Evolutionary conservation across 1,284 basidiomycete species (phyloP).

Genomic region (Stygiomarasmius scandens): DNA sequence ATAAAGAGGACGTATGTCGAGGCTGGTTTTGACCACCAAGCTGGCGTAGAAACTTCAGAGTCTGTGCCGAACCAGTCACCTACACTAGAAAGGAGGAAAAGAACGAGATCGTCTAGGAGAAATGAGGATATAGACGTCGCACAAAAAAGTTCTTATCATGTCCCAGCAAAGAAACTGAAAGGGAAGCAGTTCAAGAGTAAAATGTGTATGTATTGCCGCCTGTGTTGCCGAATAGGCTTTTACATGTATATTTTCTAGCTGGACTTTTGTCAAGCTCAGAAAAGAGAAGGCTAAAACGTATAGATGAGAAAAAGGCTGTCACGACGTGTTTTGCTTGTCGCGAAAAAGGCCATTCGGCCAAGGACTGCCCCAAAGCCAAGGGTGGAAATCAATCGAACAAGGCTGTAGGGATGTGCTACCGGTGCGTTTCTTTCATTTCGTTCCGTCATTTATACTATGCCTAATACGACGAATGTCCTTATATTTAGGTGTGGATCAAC

Average conservation of each 20-base stretch:
- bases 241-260: conserved; percentile 10
- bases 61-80: too few species aligned
- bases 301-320: conserved; percentile 56
- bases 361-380: conserved; percentile 69
- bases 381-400: conserved; percentile 30
- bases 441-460: not conserved
- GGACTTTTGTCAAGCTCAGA: conserved; percentile 47
- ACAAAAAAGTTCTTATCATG: too few species aligned
- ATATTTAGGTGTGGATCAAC: conserved; percentile 77
- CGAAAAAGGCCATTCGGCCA: conserved; percentile 82
- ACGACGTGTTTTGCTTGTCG: conserved; percentile 91
- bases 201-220: conserved; percentile 9
- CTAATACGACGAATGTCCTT: not conserved
- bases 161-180: too few species aligned
- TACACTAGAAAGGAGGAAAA: conserved; percentile 50
- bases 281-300: conserved; percentile 67
- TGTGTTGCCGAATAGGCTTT: too few species aligned
- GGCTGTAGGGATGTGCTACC: conserved; percentile 78
- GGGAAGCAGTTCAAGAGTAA: conserved; percentile 26
- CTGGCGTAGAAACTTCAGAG: not conserved
- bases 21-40: conserved; percentile 50
- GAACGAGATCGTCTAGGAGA: conserved; percentile 32
- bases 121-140: too few species aligned
- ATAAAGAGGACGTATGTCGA: conserved; percentile 73
- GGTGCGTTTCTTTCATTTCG: conserved; percentile 49